A percentile compares a stretch with the other conserved stretches of the same genome.
phyloP scores from a whole-genome alignment of 2,329 filamentous ascomycete species.

The Trichophyton mentagrophytes region DNA sequence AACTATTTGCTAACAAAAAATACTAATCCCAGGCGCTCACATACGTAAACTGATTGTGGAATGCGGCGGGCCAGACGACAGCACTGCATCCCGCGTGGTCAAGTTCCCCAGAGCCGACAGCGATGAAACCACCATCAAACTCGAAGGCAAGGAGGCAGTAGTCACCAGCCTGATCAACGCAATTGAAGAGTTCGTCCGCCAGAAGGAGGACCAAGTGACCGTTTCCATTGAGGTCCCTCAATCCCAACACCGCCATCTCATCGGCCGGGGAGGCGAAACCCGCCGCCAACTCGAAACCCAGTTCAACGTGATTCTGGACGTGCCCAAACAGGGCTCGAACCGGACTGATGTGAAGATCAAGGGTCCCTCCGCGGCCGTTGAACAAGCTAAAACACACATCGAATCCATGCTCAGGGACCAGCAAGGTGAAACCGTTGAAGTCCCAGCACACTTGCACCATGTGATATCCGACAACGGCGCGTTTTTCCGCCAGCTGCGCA shows the following conservation, averaged over 20 bases:
- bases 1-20: conserved; percentile 27
- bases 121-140: conserved; percentile 68
- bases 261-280: conserved; percentile 80
- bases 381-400: conserved; percentile 79
- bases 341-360: conserved; percentile 77
- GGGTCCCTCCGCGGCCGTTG: conserved; percentile 65
- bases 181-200: conserved; percentile 68
- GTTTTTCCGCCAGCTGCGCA: conserved; percentile 82
- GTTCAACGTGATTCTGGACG: conserved; percentile 76
- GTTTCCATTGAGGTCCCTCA: conserved; percentile 69
- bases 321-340: conserved; percentile 76
- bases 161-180: conserved; percentile 79
- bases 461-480: conserved; percentile 69
- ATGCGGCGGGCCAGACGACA: conserved; percentile 80
- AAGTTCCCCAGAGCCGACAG: conserved; percentile 87
- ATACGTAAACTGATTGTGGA: conserved; percentile 75
- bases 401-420: conserved; percentile 63
- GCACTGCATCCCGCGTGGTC: conserved; percentile 74
- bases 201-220: conserved; percentile 70
- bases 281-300: conserved; percentile 74
- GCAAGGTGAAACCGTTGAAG: conserved; percentile 72
- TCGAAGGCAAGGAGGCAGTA: conserved; percentile 71
- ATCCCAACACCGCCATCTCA: conserved; percentile 80
- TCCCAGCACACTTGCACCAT: conserved; percentile 76
- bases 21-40: conserved; percentile 50